Percentiles rank a stretch among this genome's conserved stretches.
phyloP scores from a whole-genome alignment of 2,329 filamentous ascomycete species.

The Alternaria ventricosa region DNA sequence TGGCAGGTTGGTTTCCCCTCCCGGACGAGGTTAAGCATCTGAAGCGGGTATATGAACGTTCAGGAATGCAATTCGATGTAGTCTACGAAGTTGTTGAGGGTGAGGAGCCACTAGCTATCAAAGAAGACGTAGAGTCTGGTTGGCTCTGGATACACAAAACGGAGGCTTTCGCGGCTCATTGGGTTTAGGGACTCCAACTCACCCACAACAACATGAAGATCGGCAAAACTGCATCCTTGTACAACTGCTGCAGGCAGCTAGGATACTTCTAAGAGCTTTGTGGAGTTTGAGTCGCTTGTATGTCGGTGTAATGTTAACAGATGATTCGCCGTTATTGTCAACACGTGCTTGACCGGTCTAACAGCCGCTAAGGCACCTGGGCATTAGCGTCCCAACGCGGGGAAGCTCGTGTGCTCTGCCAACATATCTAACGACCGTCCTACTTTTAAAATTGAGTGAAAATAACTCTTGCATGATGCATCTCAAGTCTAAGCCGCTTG shows the following conservation, averaged over 20 bases:
- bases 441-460: not conserved
- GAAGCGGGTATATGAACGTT: not conserved
- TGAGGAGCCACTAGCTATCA: not conserved
- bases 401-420: not conserved
- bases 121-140: not conserved
- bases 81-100: not conserved
- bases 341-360: not conserved
- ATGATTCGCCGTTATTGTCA: not conserved
- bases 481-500: not conserved
- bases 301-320: not conserved
- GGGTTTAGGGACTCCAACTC: not conserved
- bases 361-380: not conserved
- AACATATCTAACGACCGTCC: not conserved
- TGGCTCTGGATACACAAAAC: conserved; percentile 10
- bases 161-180: conserved; percentile 1
- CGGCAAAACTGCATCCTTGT: not conserved
- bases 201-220: not conserved
- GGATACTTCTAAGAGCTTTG: not conserved
- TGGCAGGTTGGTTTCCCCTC: not conserved
- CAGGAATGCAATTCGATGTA: not conserved
- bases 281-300: not conserved
- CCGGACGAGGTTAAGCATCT: not conserved
- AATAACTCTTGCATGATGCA: not conserved
- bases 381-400: conserved; percentile 2
- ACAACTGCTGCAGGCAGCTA: not conserved